These are phyloP conservation scores for Alternaria rosae DNA, from an alignment of 2,329 filamentous ascomycete genomes.

Conservation along the genomic window DNA sequence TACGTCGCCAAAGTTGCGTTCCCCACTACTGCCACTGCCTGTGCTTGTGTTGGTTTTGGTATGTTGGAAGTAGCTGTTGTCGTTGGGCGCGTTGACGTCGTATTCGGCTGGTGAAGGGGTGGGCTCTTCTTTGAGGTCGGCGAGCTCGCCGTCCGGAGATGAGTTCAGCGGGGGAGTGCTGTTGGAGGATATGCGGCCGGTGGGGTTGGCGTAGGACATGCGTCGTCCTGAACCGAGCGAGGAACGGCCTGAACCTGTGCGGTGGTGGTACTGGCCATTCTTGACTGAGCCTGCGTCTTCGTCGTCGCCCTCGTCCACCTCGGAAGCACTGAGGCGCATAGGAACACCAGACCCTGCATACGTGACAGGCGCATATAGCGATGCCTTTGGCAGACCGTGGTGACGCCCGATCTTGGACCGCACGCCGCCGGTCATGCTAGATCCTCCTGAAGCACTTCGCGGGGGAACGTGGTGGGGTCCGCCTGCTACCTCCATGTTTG, in stretches of 20 bases:
- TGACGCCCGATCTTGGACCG: slow-evolving; percentile 83
- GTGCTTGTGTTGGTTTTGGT: slow-evolving; percentile 52
- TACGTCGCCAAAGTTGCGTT: slow-evolving; percentile 62
- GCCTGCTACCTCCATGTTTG: slow-evolving; percentile 81
- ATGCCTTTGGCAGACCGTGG: slow-evolving; percentile 79
- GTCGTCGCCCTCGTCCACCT: slow-evolving; percentile 88
- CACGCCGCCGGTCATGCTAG: slow-evolving; percentile 59
- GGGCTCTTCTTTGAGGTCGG: slow-evolving; percentile 53
- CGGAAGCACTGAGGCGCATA: slow-evolving; percentile 90
- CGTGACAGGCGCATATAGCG: slow-evolving; percentile 81
- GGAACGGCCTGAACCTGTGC: slow-evolving; percentile 77
- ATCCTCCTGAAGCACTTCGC: slow-evolving; percentile 50
- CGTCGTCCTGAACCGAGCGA: slow-evolving; percentile 59
- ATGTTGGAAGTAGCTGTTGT: slow-evolving; percentile 54
- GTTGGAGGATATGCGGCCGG: slow-evolving; percentile 59
- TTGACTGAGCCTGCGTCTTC: slow-evolving; percentile 66
- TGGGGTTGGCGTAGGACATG: slow-evolving; percentile 48
- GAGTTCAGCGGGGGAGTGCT: slow-evolving; percentile 61
- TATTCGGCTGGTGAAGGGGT: slow-evolving; percentile 54
- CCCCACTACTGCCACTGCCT: slow-evolving; percentile 54
- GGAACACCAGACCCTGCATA: slow-evolving; percentile 81
- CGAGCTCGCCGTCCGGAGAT: slow-evolving; percentile 47
- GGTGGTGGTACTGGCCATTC: slow-evolving; percentile 63
- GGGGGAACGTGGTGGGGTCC: slow-evolving; percentile 53
- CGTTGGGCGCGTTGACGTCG: slow-evolving; percentile 29